phyloP scores from a whole-genome alignment of 176 grass and related monocot genomes.

The Saccharum officinarum region DNA sequence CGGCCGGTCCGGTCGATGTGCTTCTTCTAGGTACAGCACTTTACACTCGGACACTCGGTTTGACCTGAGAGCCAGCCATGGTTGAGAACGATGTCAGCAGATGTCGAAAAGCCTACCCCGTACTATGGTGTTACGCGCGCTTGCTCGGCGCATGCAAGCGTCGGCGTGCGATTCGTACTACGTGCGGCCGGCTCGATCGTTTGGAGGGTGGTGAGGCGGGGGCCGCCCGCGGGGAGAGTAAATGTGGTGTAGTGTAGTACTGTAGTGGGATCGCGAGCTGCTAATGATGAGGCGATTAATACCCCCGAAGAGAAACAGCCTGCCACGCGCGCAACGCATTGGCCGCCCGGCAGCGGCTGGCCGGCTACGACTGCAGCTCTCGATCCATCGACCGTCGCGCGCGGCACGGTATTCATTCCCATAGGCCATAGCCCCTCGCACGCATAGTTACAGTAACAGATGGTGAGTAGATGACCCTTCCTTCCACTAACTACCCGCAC shows the following conservation, averaged over 20 bases:
- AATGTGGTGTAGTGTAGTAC: not conserved
- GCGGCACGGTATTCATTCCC: not conserved
- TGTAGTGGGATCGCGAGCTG: conserved; percentile 4
- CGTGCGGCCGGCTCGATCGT: not conserved
- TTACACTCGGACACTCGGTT: too few relatives aligned
- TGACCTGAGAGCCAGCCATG: too few relatives aligned
- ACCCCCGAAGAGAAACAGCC: not conserved
- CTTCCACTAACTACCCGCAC: conserved; percentile 24
- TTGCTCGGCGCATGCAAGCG: too few relatives aligned
- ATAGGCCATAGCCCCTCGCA: not conserved
- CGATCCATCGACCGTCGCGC: not conserved
- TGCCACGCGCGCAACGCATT: not conserved
- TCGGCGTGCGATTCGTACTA: too few relatives aligned
- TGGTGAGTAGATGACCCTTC: not conserved
- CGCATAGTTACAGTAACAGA: conserved; percentile 31
- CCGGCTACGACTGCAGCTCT: conserved; percentile 28
- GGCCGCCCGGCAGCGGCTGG: conserved; percentile 23
- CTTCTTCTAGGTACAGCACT: too few relatives aligned
- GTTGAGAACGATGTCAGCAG: too few relatives aligned
- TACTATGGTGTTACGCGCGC: too few relatives aligned
- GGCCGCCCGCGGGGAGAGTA: not conserved
- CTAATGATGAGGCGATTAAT: conserved; percentile 56
- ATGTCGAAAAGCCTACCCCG: too few relatives aligned
- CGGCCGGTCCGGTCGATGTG: too few relatives aligned
- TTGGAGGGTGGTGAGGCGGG: not conserved